phyloP scores from a whole-genome alignment of 2,329 filamentous ascomycete genomes.

The Lojkania enalia region DNA sequence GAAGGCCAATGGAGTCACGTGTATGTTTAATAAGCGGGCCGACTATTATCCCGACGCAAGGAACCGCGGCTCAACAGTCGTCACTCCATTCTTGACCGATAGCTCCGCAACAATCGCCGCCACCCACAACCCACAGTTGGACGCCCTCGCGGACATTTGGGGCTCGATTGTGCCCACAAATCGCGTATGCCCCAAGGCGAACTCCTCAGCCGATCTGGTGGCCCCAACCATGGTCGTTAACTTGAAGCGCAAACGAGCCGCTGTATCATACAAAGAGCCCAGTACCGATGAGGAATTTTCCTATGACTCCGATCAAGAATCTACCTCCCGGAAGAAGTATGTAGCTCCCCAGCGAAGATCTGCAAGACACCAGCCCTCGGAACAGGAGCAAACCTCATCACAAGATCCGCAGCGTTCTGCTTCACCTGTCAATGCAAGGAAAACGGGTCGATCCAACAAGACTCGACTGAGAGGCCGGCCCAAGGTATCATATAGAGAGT shows the following conservation, averaged over 20 bases:
- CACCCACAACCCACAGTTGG: not conserved
- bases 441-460: not conserved
- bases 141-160: not conserved
- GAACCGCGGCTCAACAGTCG: not conserved
- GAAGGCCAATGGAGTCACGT: no score
- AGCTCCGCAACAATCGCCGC: not conserved
- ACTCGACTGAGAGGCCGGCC: conserved; percentile 18
- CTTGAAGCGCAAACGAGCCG: conserved; percentile 41
- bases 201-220: no score
- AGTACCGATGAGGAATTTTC: conserved; percentile 39
- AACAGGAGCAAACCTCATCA: conserved; percentile 17
- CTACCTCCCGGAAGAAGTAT: conserved; percentile 16
- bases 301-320: conserved; percentile 22
- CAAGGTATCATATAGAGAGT: conserved; percentile 38
- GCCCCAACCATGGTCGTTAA: conserved; percentile 28
- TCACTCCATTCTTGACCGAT: not conserved
- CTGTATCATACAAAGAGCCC: conserved; percentile 43
- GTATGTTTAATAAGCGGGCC: no score
- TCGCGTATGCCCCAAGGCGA: not conserved
- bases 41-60: not conserved
- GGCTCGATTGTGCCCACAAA: not conserved
- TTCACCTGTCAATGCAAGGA: conserved; percentile 6
- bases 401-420: conserved; percentile 10
- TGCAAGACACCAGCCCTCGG: conserved; percentile 20
- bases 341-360: conserved; percentile 28